Evolutionary conservation across 441 rosid species (phyloP), one percentile per base, ranked within the genome.

Genomic region (Jatropha podagrica): DNA sequence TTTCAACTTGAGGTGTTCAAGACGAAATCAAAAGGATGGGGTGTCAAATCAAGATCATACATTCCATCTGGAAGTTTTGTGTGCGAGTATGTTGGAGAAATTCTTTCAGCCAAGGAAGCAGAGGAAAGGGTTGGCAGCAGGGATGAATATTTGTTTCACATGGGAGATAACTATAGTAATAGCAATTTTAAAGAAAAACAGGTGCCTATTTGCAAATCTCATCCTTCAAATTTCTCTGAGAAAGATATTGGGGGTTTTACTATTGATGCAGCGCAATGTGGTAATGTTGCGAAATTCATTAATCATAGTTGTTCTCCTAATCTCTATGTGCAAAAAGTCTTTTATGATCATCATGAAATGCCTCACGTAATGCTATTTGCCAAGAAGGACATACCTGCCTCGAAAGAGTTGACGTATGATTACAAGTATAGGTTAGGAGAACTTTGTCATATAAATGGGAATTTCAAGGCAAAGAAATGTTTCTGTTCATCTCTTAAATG

Each of bases 231-330:
- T 74, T 76, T 65, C 68, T 82, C 32, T 71, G 85, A 77, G 5
- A 85, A 76, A 44, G 55, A 76, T 1, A 44, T 44, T 2, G 74
- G 74, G 38, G 88, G 85, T 37, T 91, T 87, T 80, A 87, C 91
- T 14, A 86, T 92, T 48, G 94, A 92, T 79, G 96, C 97, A 14
- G 83, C 90, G 1, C 38, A 13, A n/a, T 70, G 46, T 74, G 98
- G 93, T 15, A 93, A 95, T 65, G 71, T 92, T 0, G 98, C 92
- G 61, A 88, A 96, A 76, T 90, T 95, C 65, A 86, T 95, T 68
- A 88, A 90, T 79, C 97, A 90, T 71, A 88, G 97, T 74, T 89
- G 93, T 77, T 90, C 95, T 3, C 97, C 98, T 4, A 95, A 93
- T 78, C 83, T 93, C 40, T 86, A 81, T 54, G 96, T 95, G 4